Evolutionary conservation across 768 basidiomycete genomes (phyloP).

Genomic region (Suillus alpinus): DNA sequence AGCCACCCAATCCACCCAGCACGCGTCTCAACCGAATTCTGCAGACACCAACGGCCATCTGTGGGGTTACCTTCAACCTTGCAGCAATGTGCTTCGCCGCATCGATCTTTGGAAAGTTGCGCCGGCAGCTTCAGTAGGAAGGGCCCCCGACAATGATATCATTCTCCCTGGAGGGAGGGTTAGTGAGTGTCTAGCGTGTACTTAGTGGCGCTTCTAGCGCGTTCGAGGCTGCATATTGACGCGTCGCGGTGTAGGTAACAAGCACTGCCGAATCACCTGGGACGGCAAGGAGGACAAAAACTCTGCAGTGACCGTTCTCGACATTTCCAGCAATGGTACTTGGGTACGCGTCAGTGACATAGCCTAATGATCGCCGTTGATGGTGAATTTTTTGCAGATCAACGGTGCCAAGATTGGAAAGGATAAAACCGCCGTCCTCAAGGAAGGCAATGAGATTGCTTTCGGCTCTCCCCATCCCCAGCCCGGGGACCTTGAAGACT

Average conservation of each 20-base stretch:
- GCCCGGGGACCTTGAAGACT: conserved; percentile 59
- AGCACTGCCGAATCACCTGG: conserved; percentile 37
- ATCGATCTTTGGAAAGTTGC: conserved; percentile 61
- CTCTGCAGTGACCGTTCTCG: conserved; percentile 32
- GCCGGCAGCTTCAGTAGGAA: conserved; percentile 52
- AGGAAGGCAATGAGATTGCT: conserved; percentile 78
- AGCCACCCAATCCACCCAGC: conserved; percentile 40
- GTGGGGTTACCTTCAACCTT: conserved; percentile 74
- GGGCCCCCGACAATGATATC: conserved; percentile 49
- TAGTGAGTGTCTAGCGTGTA: conserved; percentile 45
- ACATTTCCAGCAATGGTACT: conserved; percentile 44
- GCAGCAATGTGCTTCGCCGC: conserved; percentile 46
- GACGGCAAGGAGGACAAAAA: conserved; percentile 30
- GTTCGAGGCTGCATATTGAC: conserved; percentile 16
- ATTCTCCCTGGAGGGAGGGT: conserved; percentile 70
- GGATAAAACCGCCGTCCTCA: conserved; percentile 39
- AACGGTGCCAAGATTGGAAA: conserved; percentile 41
- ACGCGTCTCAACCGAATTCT: conserved; percentile 26
- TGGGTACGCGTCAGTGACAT: conserved; percentile 25
- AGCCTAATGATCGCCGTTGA: not conserved
- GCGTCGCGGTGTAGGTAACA: conserved; percentile 35
- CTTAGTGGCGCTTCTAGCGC: conserved; percentile 10
- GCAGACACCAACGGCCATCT: conserved; percentile 35
- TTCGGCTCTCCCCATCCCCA: conserved; percentile 64
- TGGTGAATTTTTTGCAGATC: conserved; percentile 22